Percentiles rank a stretch among this genome's conserved stretches.
Evolutionary conservation across 139 green algal species (phyloP).

Genomic region (Auxenochlorella protothecoides): DNA sequence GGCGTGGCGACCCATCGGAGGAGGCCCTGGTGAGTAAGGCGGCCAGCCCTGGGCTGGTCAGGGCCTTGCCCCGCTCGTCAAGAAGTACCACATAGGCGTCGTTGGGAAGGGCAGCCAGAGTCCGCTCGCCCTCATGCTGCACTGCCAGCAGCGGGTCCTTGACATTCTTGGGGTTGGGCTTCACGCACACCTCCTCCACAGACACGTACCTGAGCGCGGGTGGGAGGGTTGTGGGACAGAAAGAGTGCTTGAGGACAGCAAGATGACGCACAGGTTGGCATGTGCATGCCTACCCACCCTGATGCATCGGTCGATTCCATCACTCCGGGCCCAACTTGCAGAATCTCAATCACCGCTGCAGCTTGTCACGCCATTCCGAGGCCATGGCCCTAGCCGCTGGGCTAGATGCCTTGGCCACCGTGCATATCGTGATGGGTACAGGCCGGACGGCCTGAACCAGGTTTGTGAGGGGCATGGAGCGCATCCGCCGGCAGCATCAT

Average conservation of each 20-base stretch:
- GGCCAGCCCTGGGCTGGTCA: slow-evolving; percentile 45
- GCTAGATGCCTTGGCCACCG: slow-evolving; percentile 35
- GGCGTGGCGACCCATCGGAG: slow-evolving; percentile 17
- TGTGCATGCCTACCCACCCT: not conserved
- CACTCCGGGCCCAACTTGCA: too few species aligned
- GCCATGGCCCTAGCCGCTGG: slow-evolving; percentile 18
- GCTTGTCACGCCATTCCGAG: slow-evolving; percentile 40
- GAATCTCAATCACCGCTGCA: slow-evolving; percentile 18
- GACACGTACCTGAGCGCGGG: slow-evolving; percentile 8
- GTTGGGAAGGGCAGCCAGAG: slow-evolving; percentile 32
- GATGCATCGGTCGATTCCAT: slow-evolving; percentile 5
- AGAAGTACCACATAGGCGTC: slow-evolving; percentile 47
- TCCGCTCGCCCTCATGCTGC: slow-evolving; percentile 23
- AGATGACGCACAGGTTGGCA: not conserved
- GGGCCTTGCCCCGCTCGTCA: slow-evolving; percentile 50
- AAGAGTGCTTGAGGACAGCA: not conserved
- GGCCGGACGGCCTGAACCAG: slow-evolving; percentile 33
- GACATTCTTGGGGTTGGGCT: slow-evolving; percentile 50
- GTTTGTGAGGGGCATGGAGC: too few species aligned
- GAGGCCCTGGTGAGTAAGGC: slow-evolving; percentile 39
- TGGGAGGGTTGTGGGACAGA: too few species aligned
- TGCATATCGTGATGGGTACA: slow-evolving; percentile 43
- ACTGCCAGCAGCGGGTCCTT: slow-evolving; percentile 23
- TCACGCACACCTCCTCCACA: slow-evolving; percentile 27
- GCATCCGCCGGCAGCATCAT: too few species aligned